Base-by-base conservation (phyloP, 768 basidiomycete species). In the Rhizopogon sp. region DNA sequence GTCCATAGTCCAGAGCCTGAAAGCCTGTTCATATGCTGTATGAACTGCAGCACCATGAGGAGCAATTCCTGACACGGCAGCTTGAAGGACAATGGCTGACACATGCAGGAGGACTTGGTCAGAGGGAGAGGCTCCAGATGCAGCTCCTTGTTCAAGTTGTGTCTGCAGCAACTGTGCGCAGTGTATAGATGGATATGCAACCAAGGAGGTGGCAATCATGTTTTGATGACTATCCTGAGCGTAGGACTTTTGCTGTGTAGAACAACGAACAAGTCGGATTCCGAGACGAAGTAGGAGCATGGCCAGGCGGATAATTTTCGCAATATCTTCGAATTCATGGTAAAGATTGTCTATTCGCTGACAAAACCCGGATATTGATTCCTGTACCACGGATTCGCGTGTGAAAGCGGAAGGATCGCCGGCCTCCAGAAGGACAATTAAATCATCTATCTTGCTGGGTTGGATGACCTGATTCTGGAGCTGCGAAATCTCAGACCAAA, bases 1-100 rank as follows among this genome's bases (percentile, higher is more conserved):
- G 60, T 97, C 90, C 42, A 87, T 83, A 42, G 83, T 76, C 96
- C 96, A 98, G 20, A 96, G 77, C n/a, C 83, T 77, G 43, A 84
- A 77, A 3, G 83, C 76, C 63, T 87, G 87, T 51, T 88, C 85
- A 61, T 90, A 93, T 10, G 76, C 68, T 6, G 62, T 69, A 51
- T 79, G 76, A 31, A 93, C 39, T 13, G 43, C 53, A 29, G 22
- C 43, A 20, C 56, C 50, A 39, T 58, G 25, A 4, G 49, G 55
- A 9, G 56, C 10, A 16, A 40, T 39, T 31, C 31, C 50, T 7
- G 33, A 47, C 6, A 41, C 31, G 7, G 40, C 45, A 13, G 43
- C 64, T 25, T 14, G 9, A 31, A 78, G 68, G 3, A 70, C 70
- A 17, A 81, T 62, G 0, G 80, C 78, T 0, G 81, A 72, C 31